Evolutionary conservation across 306 rosid species (phyloP), one percentile per base, ranked within the genome.

Genomic region (Argentina anserina): DNA sequence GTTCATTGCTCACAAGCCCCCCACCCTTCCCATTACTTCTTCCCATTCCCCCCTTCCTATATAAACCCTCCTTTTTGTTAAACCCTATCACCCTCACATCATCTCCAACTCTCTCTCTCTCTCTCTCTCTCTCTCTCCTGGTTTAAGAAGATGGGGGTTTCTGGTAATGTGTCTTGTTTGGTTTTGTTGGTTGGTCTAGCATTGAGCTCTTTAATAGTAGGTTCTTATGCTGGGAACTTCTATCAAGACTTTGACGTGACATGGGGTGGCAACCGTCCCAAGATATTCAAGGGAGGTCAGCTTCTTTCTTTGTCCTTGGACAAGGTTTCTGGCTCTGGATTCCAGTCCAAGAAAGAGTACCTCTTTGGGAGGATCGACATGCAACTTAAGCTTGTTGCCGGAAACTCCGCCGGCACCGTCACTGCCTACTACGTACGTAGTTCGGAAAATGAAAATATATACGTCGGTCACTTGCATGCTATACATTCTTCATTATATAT

Each of bases 321-420:
- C 75, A 83, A 52, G 67, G 77, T 79, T 26, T 92, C 98, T 60
- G 98, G 98, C 60, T 92, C 98, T 70, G 96, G 98, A 55, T 92
- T 92, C 76, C 77, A 83, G 61, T 92, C 98, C 81, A 90, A 84
- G 78, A 86, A 73, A 65, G 84, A 79, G 42, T 90, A 87, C 36
- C 80, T 87, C 0, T 92, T 88, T 69, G 96, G 95, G 1, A 83
- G 96, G 40, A 88, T 92, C 36, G 96, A 90, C 75, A 87, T 92
- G 98, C 96, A 92, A 69, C 98, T 90, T 75, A 92, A 88, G 82
- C 98, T 92, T 26, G 96, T 92, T 36, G 80, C 98, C 17, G 98
- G 98, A 11, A 92, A 87, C 81, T 92, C 97, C 40, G 96, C 93
- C 2, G 93, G 96, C 76, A 90, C 97, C 1, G 96, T 90, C 28